Evolutionary conservation across 768 basidiomycete genomes (phyloP).

Genomic region (Epithele typhae): DNA sequence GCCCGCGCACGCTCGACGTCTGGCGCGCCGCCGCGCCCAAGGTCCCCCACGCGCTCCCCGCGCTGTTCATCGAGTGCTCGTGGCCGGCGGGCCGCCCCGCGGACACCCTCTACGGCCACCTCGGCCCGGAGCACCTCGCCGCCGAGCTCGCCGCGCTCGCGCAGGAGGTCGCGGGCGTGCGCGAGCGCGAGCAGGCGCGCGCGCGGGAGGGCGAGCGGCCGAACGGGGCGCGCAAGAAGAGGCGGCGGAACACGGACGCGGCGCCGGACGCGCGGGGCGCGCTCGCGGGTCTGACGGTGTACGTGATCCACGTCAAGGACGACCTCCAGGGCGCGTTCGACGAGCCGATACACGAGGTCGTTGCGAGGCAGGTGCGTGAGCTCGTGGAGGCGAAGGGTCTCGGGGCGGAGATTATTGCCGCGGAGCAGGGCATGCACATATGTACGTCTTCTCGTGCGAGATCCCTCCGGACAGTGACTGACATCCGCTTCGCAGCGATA

Average conservation of each 20-base stretch:
- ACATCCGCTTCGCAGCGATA: no score
- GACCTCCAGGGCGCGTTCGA: constrained; percentile 45
- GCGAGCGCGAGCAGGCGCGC: constrained; percentile 16
- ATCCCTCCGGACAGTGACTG: no score
- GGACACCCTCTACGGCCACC: constrained; percentile 76
- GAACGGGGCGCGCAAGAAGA: constrained; percentile 31
- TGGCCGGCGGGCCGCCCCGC: constrained; percentile 70
- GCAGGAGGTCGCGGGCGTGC: constrained; percentile 52
- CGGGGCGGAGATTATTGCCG: constrained; percentile 67
- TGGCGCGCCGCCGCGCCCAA: constrained; percentile 82
- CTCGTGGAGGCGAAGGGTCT: constrained; percentile 58
- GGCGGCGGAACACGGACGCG: constrained; percentile 27
- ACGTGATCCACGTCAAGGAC: constrained; percentile 87
- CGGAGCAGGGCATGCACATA: constrained; percentile 78
- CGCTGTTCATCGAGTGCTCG: constrained; percentile 96
- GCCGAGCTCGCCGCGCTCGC: constrained; percentile 73
- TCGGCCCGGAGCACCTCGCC: constrained; percentile 75
- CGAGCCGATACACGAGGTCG: constrained; percentile 56
- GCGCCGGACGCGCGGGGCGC: constrained; percentile 45
- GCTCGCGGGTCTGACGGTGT: constrained; percentile 62
- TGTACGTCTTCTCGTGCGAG: constrained; percentile 33
- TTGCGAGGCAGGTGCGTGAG: constrained; percentile 66
- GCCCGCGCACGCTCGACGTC: constrained; percentile 60
- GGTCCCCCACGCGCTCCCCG: constrained; percentile 57
- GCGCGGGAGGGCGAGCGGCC: background rate